Base-by-base conservation (phyloP, 192 early-diverging fungal species). In the Thoreauomyces humboldtii region DNA sequence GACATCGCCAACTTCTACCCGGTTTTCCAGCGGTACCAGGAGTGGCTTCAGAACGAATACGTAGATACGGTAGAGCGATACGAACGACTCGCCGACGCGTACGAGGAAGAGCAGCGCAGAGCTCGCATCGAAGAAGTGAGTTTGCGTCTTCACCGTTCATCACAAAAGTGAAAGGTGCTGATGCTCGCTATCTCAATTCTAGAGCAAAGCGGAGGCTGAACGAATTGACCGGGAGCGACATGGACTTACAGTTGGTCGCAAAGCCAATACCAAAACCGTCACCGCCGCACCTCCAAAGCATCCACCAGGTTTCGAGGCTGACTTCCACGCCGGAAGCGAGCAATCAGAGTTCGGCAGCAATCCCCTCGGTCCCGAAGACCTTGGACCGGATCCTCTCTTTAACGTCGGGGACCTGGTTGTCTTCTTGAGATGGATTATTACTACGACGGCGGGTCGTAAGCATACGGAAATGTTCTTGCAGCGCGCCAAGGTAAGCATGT, bases 381-480 rank as follows among this genome's bases (percentile, higher is more conserved):
- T 64, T 2, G 65, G 54, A 19, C 21, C n/a, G 25, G 69, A 72
- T 42, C 32, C 42, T 22, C 32, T 58, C 25, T 70, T 77, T 54
- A 65, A 63, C 2, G 62, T 67, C 4, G 54, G 62, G 11, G 70
- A 75, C 31, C 29, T 73, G 25, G 57, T 47, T 25, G 67, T 79
- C 44, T 62, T 70, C 41, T 56, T 77, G 11, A 59, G 70, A 11
- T 71, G 70, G 27, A 35, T 71, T 19, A 67, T 69, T 4, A 66
- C 60, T 32, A 27, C 59, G 7, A 55, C 64, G 15, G 67, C 59
- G 29, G 65, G 59, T 17, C 37, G 55, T 27, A 46, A 63, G 31
- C 67, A 78, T 41, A 44, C 77, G 37, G 56, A 69, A 19, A 61
- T 78, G 7, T 83, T 74, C 55, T 31, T 78, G 56, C 32, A 67